Conservation (phyloP, 495 filamentous ascomycete genomes). For the Daldinia loculata region DNA sequence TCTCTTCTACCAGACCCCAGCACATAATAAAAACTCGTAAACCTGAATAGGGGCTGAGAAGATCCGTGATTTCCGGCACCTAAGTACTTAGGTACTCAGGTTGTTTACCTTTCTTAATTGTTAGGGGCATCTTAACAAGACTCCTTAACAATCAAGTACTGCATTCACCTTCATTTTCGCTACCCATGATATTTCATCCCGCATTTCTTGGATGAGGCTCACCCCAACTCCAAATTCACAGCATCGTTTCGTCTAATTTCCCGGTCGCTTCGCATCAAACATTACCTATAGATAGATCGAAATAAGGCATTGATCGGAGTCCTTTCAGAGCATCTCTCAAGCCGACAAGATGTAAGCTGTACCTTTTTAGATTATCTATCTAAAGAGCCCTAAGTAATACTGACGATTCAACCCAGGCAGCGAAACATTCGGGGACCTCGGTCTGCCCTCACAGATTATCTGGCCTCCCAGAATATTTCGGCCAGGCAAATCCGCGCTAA, state of each 20-base stretch:
- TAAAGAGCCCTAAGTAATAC: background rate
- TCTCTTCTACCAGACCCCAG: background rate
- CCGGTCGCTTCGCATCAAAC: background rate
- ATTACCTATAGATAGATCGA: background rate
- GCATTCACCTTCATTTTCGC: background rate
- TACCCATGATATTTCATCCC: background rate
- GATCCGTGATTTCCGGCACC: background rate
- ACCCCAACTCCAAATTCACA: background rate
- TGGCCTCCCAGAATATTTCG: slow-evolving; percentile 92
- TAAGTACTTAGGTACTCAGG: background rate
- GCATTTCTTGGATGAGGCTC: background rate
- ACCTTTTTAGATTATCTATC: background rate
- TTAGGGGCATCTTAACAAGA: background rate
- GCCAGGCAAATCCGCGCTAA: slow-evolving; percentile 77
- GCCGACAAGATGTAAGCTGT: slow-evolving; percentile 1
- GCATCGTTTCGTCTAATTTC: background rate
- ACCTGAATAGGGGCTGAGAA: background rate
- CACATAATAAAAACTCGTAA: background rate
- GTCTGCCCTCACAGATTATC: slow-evolving; percentile 83
- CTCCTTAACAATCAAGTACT: background rate
- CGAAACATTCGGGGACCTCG: slow-evolving; percentile 48
- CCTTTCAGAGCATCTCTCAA: too few species aligned
- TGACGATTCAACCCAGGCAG: background rate
- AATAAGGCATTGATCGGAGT: background rate
- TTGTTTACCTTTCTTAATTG: background rate